phyloP scores from a whole-genome alignment of 352 stramenopile species.

The Phytophthora meadii region DNA sequence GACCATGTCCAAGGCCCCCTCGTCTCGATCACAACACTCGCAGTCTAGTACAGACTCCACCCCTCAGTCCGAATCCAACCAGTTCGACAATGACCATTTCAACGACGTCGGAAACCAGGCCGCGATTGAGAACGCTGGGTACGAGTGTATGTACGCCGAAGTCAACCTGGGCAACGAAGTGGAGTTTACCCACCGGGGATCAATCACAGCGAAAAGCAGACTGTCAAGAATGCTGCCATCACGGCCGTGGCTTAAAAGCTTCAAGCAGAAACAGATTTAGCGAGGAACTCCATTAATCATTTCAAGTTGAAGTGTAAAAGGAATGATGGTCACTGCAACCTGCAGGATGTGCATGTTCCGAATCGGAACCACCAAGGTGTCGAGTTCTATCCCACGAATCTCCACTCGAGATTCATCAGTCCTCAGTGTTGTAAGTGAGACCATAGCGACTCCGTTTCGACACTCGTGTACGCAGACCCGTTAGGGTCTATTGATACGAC shows the following conservation, averaged over 20 bases:
- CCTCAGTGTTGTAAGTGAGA: too few species aligned
- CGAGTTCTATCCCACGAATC: too few species aligned
- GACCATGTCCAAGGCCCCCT: conserved; percentile 7
- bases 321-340: conserved; percentile 8
- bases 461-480: background rate
- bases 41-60: background rate
- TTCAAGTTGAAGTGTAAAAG: conserved; percentile 34
- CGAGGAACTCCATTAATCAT: conserved; percentile 22
- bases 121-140: conserved; percentile 8
- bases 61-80: conserved; percentile 6
- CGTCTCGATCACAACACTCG: conserved; percentile 3
- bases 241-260: conserved; percentile 29
- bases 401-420: too few species aligned
- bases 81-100: conserved; percentile 20
- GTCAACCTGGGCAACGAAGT: conserved; percentile 12
- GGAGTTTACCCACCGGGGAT: conserved; percentile 2
- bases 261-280: conserved; percentile 14
- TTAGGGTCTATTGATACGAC: background rate
- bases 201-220: background rate
- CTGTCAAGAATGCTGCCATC: conserved; percentile 22
- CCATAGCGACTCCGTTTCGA: background rate
- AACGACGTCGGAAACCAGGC: background rate
- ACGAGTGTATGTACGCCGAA: conserved; percentile 34
- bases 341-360: background rate
- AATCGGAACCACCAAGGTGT: too few species aligned